Base-by-base conservation (phyloP, 1,284 basidiomycete genomes). In the Microbotryum violaceum region DNA sequence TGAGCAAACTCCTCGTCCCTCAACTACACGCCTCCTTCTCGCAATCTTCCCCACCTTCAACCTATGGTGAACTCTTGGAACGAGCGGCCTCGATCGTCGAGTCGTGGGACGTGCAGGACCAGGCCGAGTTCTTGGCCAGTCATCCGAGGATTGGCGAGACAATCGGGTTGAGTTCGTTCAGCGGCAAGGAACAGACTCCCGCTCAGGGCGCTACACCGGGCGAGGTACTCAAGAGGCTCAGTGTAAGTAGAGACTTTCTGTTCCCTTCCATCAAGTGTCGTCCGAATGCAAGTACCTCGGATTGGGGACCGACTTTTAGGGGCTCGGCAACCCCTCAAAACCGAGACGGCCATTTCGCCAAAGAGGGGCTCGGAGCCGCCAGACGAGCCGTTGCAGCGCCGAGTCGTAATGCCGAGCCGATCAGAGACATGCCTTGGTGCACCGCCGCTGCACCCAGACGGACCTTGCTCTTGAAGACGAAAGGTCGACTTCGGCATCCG, bases 61-160 rank as follows among this genome's bases (percentile, higher is more conserved):
- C 82, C 7, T 89, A 89, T 74, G 57, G 75, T 18, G 75, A 79
- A 14, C 76, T 93, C 61, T 80, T 93, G 69, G 81, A 86, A 70
- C 70, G 77, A 10, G 82, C 86, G 4, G 76, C 85, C 58, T 56
- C 69, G 1, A 76, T 82, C 56, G 81, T 89, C 31, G 69, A 70
- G 8, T 71, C 68, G 44, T 91, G 89, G 88, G 77, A 79, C 48
- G 70, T 76, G 51, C 74, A 77, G 14, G 77, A 82, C 14, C 83
- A 83, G 72, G 85, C 85, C 0, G 76, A 77, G 58, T 92, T 96
- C 72, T 80, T 93, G 63, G 81, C 79, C 2, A 89, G 85, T 2
- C 91, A 94, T 77, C 91, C 91, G 48, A 81, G 90, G 64, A 93
- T 94, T 55, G 91, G 91, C 29, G 89, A 89, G 75, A 82, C 81